These are phyloP conservation scores for Wallacemonas collosoma DNA, from an alignment of 208 protist species.

Conservation along the genomic window DNA sequence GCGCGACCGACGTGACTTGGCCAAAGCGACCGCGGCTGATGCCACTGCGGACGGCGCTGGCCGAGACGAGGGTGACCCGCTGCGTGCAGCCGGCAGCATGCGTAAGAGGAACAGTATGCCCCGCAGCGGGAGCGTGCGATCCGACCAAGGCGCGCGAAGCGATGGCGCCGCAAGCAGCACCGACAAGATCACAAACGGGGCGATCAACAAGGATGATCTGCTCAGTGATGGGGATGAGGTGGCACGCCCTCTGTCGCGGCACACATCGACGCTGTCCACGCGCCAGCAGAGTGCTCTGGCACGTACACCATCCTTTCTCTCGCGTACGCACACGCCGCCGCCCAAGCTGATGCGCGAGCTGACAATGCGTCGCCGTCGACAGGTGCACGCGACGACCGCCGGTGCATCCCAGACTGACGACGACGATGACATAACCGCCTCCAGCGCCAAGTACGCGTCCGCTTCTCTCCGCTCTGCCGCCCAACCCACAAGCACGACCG, in stretches of 20 bases:
- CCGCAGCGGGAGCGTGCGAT: neutral
- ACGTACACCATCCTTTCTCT: constrained; percentile 34
- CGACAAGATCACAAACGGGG: no score
- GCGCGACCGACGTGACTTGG: neutral
- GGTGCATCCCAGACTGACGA: neutral
- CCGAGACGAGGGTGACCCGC: neutral
- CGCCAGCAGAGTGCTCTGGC: constrained; percentile 35
- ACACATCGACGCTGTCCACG: constrained; percentile 38
- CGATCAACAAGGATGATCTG: no score
- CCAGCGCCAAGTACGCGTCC: no score
- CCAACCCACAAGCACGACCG: neutral
- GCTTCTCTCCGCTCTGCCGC: neutral
- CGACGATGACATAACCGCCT: neutral
- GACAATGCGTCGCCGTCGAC: constrained; percentile 1
- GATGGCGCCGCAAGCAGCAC: no score
- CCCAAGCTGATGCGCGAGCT: constrained; percentile 27
- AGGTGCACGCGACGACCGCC: neutral
- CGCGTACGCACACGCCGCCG: constrained; percentile 45
- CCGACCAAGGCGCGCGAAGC: neutral
- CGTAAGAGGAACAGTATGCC: neutral
- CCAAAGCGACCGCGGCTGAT: neutral
- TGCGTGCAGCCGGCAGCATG: neutral
- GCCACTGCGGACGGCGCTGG: no score
- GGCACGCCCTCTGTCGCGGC: constrained; percentile 31
- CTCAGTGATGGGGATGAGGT: constrained; percentile 9